Evolutionary conservation across 139 green algal species (phyloP).

Genomic region (Chlamydomonas applanata): DNA sequence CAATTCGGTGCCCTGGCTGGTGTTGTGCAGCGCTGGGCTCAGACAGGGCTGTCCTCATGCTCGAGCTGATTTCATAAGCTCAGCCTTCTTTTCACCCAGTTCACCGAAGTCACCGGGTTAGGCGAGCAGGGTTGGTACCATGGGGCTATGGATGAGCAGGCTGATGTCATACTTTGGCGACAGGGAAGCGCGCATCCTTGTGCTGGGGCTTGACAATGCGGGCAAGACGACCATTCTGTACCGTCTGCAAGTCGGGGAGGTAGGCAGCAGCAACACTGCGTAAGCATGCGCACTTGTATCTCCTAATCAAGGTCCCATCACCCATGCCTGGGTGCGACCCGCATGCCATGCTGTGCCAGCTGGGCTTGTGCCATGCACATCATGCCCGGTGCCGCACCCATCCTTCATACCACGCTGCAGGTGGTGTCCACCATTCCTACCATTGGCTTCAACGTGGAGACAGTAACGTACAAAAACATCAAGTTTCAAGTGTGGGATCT

Average conservation of each 20-base stretch:
- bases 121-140: too few species aligned
- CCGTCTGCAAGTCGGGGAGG: slow-evolving; percentile 95
- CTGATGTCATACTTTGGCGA: slow-evolving; percentile 92
- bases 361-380: too few species aligned
- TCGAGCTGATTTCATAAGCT: too few species aligned
- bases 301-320: too few species aligned
- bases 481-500: slow-evolving; percentile 98
- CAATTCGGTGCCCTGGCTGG: too few species aligned
- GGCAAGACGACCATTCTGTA: slow-evolving; percentile 99
- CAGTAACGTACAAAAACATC: slow-evolving; percentile 99
- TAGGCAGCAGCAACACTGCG: slow-evolving; percentile 56
- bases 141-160: slow-evolving; percentile 93
- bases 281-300: background rate
- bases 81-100: too few species aligned
- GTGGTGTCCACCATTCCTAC: slow-evolving; percentile 21
- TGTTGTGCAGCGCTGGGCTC: too few species aligned
- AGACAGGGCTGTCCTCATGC: too few species aligned
- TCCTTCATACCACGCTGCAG: background rate
- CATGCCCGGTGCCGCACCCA: background rate
- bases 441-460: slow-evolving; percentile 99
- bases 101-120: too few species aligned
- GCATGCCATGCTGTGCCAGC: too few species aligned
- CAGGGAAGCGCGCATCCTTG: slow-evolving; percentile 93
- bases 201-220: slow-evolving; percentile 96
- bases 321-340: too few species aligned